Evolutionary conservation across 2,329 filamentous ascomycete genomes (phyloP).

Genomic region (Davidsoniella virescens): DNA sequence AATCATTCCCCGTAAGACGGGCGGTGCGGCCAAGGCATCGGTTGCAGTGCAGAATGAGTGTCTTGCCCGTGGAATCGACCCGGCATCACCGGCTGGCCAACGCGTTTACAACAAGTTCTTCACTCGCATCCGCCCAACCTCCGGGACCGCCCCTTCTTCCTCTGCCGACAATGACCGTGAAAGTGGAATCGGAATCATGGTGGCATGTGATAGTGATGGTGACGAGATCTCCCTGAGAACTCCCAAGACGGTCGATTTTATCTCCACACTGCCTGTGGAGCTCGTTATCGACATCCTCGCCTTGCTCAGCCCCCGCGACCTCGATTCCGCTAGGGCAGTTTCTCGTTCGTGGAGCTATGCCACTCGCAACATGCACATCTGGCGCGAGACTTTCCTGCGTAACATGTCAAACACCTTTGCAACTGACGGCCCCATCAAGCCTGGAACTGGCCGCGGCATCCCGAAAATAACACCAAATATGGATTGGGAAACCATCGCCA

Average conservation of each 20-base stretch:
- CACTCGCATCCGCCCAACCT: background rate
- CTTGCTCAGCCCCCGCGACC: slow-evolving; percentile 35
- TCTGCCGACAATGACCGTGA: slow-evolving; percentile 30
- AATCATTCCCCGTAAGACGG: slow-evolving; percentile 41
- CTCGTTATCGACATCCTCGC: slow-evolving; percentile 42
- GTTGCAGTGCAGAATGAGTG: slow-evolving; percentile 43
- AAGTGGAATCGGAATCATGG: slow-evolving; percentile 46
- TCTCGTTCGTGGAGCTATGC: slow-evolving; percentile 33
- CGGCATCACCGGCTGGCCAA: background rate
- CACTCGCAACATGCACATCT: slow-evolving; percentile 39
- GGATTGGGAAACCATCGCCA: slow-evolving; percentile 77
- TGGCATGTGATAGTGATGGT: slow-evolving; percentile 27
- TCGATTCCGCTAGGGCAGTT: slow-evolving; percentile 33
- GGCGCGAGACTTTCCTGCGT: slow-evolving; percentile 46
- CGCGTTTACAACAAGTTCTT: background rate
- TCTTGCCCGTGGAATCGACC: slow-evolving; percentile 3
- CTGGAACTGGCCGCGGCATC: slow-evolving; percentile 41
- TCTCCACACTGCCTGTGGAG: slow-evolving; percentile 38
- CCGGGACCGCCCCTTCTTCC: background rate
- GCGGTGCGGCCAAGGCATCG: slow-evolving; percentile 44
- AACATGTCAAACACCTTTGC: slow-evolving; percentile 46
- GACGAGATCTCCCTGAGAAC: slow-evolving; percentile 16
- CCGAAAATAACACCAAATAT: slow-evolving; percentile 41
- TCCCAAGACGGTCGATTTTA: slow-evolving; percentile 29
- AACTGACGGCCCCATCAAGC: slow-evolving; percentile 33